These are phyloP conservation scores for Nakaseomyces delphensis DNA, from an alignment of 1,139 yeast species.

Conservation along the genomic window DNA sequence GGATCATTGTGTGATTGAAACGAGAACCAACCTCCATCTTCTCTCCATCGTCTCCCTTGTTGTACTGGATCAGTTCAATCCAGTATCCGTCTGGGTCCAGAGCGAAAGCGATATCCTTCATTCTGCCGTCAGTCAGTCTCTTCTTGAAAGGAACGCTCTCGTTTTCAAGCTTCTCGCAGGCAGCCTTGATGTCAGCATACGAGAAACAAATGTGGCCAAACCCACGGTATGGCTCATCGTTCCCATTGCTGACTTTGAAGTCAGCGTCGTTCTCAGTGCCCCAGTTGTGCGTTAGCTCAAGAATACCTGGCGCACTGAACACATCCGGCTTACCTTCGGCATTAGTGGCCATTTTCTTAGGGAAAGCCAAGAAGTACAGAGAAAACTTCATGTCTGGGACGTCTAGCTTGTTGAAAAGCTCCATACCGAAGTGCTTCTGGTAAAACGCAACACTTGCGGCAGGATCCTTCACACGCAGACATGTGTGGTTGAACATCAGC, in stretches of 20 bases:
- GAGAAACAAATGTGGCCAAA: constrained; percentile 90
- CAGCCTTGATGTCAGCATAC: constrained; percentile 64
- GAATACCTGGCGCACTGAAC: constrained; percentile 59
- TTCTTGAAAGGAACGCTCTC: constrained; percentile 69
- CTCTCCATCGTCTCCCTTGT: constrained; percentile 30
- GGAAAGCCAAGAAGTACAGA: constrained; percentile 58
- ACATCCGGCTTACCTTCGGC: constrained; percentile 36
- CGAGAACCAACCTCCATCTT: constrained; percentile 42
- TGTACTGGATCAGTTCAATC: constrained; percentile 78
- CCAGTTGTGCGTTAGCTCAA: constrained; percentile 77
- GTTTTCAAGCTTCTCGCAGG: constrained; percentile 49
- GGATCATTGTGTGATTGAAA: constrained; percentile 87
- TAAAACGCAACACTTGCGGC: constrained; percentile 65
- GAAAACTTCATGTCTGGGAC: constrained; percentile 52
- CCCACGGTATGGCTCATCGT: constrained; percentile 74
- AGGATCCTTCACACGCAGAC: constrained; percentile 80
- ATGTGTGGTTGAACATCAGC: constrained; percentile 50
- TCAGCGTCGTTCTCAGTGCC: constrained; percentile 58
- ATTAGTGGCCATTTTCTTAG: constrained; percentile 38
- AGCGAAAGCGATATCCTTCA: constrained; percentile 84
- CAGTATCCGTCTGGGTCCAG: constrained; percentile 95
- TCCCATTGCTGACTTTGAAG: constrained; percentile 68
- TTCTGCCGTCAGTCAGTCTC: constrained; percentile 80
- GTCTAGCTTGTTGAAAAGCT: constrained; percentile 44
- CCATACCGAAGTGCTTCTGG: constrained; percentile 66